Evolutionary conservation across 2,329 filamentous ascomycete genomes (phyloP).

Genomic region (Monascus ruber): DNA sequence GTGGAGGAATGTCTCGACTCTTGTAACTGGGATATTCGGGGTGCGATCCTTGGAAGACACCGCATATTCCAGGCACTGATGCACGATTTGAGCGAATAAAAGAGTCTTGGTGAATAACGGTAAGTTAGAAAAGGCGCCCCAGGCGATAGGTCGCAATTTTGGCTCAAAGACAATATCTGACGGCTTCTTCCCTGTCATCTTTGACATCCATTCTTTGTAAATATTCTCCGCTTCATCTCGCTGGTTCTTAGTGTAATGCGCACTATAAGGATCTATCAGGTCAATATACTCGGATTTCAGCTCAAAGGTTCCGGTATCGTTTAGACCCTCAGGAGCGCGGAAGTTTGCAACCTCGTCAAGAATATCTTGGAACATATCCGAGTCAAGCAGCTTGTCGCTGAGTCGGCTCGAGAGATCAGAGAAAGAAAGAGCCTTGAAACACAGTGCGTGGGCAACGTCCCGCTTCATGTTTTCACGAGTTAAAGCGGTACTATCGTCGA

Average conservation of each 20-base stretch:
- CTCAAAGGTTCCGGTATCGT: conserved; percentile 89
- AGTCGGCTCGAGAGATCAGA: conserved; percentile 80
- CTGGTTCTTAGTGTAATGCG: conserved; percentile 94
- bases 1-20: conserved; percentile 84
- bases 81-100: conserved; percentile 81
- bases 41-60: conserved; percentile 57
- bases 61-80: conserved; percentile 75
- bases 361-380: conserved; percentile 75
- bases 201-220: conserved; percentile 77
- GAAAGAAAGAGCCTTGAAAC: conserved; percentile 92
- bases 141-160: conserved; percentile 61
- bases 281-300: conserved; percentile 76
- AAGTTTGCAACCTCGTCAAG: conserved; percentile 81
- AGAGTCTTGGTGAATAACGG: conserved; percentile 71
- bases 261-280: conserved; percentile 87
- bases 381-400: conserved; percentile 79
- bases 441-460: conserved; percentile 86
- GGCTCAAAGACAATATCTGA: conserved; percentile 90
- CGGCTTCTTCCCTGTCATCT: conserved; percentile 67
- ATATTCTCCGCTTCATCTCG: conserved; percentile 87
- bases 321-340: conserved; percentile 79
- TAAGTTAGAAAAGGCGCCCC: conserved; percentile 66
- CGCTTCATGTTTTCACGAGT: conserved; percentile 64
- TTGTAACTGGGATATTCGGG: conserved; percentile 64
- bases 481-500: conserved; percentile 34